These are phyloP conservation scores for Candida coleopterorum DNA, from an alignment of 805 yeast species.

Conservation along the genomic window DNA sequence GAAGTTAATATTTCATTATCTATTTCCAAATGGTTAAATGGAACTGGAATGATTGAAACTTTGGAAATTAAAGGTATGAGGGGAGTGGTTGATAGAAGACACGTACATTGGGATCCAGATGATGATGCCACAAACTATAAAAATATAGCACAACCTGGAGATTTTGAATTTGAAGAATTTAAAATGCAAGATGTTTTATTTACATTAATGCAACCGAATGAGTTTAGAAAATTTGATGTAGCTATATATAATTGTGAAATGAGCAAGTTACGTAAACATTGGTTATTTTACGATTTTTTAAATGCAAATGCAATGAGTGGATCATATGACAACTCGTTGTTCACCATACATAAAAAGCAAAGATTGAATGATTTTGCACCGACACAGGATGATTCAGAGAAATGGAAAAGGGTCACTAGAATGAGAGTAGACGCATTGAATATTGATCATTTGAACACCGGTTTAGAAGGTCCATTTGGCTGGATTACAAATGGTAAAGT, in stretches of 20 bases:
- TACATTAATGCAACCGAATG: constrained; percentile 75
- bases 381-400: constrained; percentile 11
- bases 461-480: constrained; percentile 91
- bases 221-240: constrained; percentile 78
- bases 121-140: constrained; percentile 82
- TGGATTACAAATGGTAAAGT: constrained; percentile 94
- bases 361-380: constrained; percentile 42
- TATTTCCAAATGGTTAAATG: constrained; percentile 83
- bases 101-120: constrained; percentile 74
- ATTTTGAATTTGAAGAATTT: constrained; percentile 84
- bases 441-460: constrained; percentile 86
- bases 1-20: constrained; percentile 77
- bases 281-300: constrained; percentile 85
- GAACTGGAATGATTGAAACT: constrained; percentile 77
- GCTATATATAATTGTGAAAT: constrained; percentile 85
- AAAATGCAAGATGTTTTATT: constrained; percentile 81
- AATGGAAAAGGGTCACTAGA: constrained; percentile 53
- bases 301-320: constrained; percentile 86
- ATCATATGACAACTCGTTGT: constrained; percentile 85
- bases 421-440: constrained; percentile 80
- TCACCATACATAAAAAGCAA: constrained; percentile 83
- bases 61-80: constrained; percentile 78
- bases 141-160: constrained; percentile 75
- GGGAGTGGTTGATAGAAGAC: constrained; percentile 90
- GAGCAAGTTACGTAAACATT: constrained; percentile 78